phyloP scores from a whole-genome alignment of 768 basidiomycete genomes.

The Mycena filopes region DNA sequence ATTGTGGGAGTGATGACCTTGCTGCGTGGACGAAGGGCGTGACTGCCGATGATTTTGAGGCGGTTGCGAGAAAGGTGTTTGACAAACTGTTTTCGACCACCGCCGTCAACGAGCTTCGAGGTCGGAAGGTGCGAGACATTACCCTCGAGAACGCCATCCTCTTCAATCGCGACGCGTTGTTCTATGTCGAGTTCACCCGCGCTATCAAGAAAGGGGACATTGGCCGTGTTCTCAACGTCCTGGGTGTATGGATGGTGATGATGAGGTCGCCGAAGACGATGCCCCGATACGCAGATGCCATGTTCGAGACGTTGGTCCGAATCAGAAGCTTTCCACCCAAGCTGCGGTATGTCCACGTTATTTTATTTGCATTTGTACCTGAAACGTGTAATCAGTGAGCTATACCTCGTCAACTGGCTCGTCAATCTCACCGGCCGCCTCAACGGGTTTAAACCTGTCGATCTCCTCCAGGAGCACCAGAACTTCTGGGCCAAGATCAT shows the following conservation, averaged over 20 bases:
- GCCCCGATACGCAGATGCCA: no score
- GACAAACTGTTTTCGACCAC: constrained; percentile 25
- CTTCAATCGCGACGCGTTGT: neutral
- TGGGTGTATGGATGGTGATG: no score
- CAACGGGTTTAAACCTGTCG: no score
- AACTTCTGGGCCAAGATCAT: constrained; percentile 25
- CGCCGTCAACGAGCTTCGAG: constrained; percentile 7
- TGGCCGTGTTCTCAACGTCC: no score
- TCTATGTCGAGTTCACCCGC: neutral
- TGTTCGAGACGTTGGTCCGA: no score
- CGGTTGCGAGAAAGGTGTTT: constrained; percentile 13
- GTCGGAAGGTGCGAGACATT: neutral
- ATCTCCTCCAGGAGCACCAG: neutral
- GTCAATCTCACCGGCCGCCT: no score
- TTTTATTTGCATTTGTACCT: neutral
- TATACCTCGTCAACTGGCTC: constrained; percentile 7
- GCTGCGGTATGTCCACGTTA: no score
- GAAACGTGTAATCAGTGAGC: neutral
- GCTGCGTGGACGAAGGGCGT: constrained; percentile 16
- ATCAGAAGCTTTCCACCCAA: no score
- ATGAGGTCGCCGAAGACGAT: no score
- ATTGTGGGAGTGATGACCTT: constrained; percentile 13
- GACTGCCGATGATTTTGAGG: constrained; percentile 13
- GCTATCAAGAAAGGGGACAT: no score
- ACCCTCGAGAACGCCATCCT: neutral